Percentiles rank a stretch among this genome's conserved stretches.
Evolutionary conservation across 495 filamentous ascomycete species (phyloP).

Genomic region (Ramalina peruviana): DNA sequence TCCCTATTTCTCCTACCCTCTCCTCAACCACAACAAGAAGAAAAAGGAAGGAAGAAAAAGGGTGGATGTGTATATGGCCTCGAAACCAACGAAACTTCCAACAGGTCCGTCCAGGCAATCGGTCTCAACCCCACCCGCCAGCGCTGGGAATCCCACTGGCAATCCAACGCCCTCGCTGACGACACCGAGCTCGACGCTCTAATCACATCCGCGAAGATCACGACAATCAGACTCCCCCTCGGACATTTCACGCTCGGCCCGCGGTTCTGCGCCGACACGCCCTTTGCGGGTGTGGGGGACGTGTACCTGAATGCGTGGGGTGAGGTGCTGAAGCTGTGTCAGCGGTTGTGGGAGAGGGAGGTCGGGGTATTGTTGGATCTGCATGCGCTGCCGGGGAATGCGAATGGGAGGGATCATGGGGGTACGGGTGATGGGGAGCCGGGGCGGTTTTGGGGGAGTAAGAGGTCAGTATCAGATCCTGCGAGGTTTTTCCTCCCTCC

Average conservation of each 20-base stretch:
- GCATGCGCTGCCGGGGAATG: conserved; percentile 41
- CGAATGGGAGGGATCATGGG: conserved; percentile 34
- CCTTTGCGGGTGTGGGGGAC: conserved; percentile 25
- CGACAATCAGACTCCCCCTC: conserved; percentile 40
- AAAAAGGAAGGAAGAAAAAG: too few species aligned
- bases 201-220: conserved; percentile 25
- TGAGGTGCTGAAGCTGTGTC: conserved; percentile 26
- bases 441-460: conserved; percentile 30
- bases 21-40: too few species aligned
- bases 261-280: conserved; percentile 30
- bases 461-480: conserved; percentile 18
- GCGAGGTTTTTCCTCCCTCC: conserved; percentile 9
- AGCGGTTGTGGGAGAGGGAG: conserved; percentile 24
- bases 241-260: conserved; percentile 40
- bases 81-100: not conserved
- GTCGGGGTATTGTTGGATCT: conserved; percentile 41
- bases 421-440: conserved; percentile 29
- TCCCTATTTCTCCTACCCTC: too few species aligned
- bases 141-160: conserved; percentile 38
- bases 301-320: conserved; percentile 39
- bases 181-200: conserved; percentile 31
- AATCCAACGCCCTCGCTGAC: conserved; percentile 21
- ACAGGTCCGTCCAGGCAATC: conserved; percentile 22
- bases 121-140: conserved; percentile 30
- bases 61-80: too few species aligned